Evolutionary conservation across 352 stramenopile species (phyloP), one percentile per base, ranked within the genome.

Genomic region (Thalassiosira livingstoniorum): DNA sequence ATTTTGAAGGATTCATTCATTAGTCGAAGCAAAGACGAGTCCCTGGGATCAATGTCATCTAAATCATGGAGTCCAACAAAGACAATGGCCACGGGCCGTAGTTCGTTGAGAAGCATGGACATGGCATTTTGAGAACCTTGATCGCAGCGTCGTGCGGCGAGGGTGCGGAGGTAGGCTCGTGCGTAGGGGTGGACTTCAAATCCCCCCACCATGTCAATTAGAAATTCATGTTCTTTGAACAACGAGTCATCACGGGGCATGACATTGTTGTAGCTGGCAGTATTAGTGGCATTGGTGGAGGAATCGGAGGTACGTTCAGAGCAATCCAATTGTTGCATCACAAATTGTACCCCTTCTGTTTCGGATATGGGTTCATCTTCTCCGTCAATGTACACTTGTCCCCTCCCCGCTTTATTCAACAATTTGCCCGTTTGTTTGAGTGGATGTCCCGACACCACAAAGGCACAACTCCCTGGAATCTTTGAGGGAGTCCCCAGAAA

Each of bases 1-100:
- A 69, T 80, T 29, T 86, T 82, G 62, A 92, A 92, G 39, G 74
- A 79, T 55, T 89, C 80, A 66, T 92, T 92, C 72, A 92, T 89
- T 11, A 87, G 65, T 51, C 79, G 60, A 21, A 89, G 73, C 18
- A 89, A 75, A 32, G 70, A 74, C 18, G 82, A 80, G 68, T 88
- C 82, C 32, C 77, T 65, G 10, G 80, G 75, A 71, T 85, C 82
- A 65, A 88, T 85, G 69, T 88, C 78, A 73, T 85, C 73, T 70
- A 88, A 74, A 76, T 88, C 82, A 55, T 88, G 82, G 37, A 88
- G 69, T 4, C 82, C 82, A 39, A 85, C 82, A 61, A 88, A 88
- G 32, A 88, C 82, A 70, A 88, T 91, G 0, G 85, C 85, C 21
- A 87, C 82, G 2, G 79, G 80, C 39, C 87, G 55, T 31, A 90